Base-by-base conservation (phyloP, 2,329 filamentous ascomycete genomes). In the Fusarium multiceps region DNA sequence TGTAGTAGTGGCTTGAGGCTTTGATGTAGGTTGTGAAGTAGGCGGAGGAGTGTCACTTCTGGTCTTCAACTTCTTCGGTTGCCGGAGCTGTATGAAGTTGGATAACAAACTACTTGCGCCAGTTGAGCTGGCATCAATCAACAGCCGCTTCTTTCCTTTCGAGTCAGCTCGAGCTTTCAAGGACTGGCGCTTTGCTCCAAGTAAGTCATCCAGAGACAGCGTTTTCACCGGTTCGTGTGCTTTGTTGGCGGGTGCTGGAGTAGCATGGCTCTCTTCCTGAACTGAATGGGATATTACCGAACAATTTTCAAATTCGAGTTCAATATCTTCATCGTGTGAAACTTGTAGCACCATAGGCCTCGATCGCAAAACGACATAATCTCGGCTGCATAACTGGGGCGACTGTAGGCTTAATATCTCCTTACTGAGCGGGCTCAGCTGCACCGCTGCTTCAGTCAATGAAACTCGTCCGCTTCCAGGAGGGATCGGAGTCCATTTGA, bases 81-180 rank as follows among this genome's bases (percentile, higher is more conserved):
- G 70, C 10, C 75, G 73, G 8, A 81, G 67, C 12, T 78, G 64
- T 57, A 81, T 75, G 30, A 80, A 81, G 14, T 65, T 72, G 3
- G 67, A 68, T 4, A 81, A 55, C 4, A 81, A 66, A 25, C 60
- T 76, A 7, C 69, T 70, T 3, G 78, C 77, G 3, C 74, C 71
- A 25, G 68, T 69, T 10, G 66, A 34, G 21, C 77, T 72, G 14
- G 45, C 53, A 4, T 59, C 58, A 8, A 43, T 30, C 3, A 73
- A 65, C 8, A 78, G 56, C 2, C 74, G 27, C 21, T 12, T 34
- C 5, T 34, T 18, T 11, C 27, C 16, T 11, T 55, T 41, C 5
- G 45, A 30, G 7, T 10, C 27, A 20, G 18, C 5, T n/a, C 58
- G 75, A 6, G 55, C 54, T 40, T 51, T 59, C 10, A 30, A 32